These are phyloP conservation scores for Simplicillium sp. DNA, from an alignment of 2,329 filamentous ascomycete species.

Conservation along the genomic window DNA sequence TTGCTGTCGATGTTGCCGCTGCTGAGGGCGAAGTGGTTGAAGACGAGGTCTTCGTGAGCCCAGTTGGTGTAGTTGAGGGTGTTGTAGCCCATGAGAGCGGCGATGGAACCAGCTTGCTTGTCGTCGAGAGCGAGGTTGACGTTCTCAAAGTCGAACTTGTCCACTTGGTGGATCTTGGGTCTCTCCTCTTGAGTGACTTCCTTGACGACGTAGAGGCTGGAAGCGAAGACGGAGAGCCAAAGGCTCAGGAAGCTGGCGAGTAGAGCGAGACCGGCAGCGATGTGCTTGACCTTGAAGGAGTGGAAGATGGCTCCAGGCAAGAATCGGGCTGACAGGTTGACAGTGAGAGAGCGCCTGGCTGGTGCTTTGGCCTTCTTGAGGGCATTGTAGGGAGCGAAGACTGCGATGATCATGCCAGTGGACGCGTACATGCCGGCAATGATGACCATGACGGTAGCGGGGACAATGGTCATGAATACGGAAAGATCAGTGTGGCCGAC, in stretches of 20 bases:
- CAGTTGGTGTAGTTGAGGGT: constrained; percentile 19
- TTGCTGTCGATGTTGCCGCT: constrained; percentile 4
- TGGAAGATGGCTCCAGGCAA: constrained; percentile 12
- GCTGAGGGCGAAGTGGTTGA: constrained; percentile 11
- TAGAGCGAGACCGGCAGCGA: constrained; percentile 5
- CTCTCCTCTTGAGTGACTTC: constrained; percentile 12
- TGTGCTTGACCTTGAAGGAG: constrained; percentile 11
- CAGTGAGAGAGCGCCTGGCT: constrained; percentile 9
- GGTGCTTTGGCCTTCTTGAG: constrained; percentile 11
- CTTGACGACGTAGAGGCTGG: constrained; percentile 13
- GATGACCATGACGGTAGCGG: constrained; percentile 3
- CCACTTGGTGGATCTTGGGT: constrained; percentile 13
- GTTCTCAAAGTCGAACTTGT: constrained; percentile 15
- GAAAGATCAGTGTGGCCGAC: constrained; percentile 9
- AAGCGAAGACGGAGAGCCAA: constrained; percentile 16
- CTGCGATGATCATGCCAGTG: constrained; percentile 11
- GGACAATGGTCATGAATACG: constrained; percentile 19
- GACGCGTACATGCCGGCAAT: constrained; percentile 13
- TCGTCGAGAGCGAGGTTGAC: constrained; percentile 12
- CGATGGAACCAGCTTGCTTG: constrained; percentile 14
- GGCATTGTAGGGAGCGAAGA: constrained; percentile 13
- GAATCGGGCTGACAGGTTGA: constrained; percentile 12
- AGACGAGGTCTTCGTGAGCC: constrained; percentile 19
- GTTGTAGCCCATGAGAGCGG: constrained; percentile 15
- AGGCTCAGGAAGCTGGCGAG: too few relatives aligned